These are phyloP conservation scores for Phytophthora hibernalis DNA, from an alignment of 352 stramenopile genomes.

Conservation along the genomic window DNA sequence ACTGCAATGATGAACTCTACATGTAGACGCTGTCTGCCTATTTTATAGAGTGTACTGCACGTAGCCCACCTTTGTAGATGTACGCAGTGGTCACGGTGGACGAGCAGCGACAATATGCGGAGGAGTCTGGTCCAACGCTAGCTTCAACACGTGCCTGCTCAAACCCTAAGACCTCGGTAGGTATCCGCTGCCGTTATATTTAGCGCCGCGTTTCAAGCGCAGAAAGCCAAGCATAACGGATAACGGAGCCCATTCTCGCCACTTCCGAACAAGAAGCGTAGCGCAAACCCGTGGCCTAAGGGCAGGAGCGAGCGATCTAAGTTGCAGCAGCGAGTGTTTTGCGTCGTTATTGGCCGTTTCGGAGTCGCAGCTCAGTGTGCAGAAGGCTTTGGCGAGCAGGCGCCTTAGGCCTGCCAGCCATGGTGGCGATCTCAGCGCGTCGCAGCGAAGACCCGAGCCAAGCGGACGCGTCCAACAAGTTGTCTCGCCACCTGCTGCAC, in stretches of 20 bases:
- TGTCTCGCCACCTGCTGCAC: conserved; percentile 36
- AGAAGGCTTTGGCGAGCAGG: conserved; percentile 26
- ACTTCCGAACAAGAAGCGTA: conserved; percentile 40
- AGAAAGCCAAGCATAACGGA: conserved; percentile 17
- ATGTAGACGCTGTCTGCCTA: too few relatives aligned
- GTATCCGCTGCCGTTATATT: conserved; percentile 23
- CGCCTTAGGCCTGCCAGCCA: conserved; percentile 24
- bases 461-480: conserved; percentile 18
- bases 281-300: conserved; percentile 16
- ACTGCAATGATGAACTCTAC: not conserved
- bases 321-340: conserved; percentile 12
- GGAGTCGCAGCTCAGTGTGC: conserved; percentile 10
- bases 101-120: not conserved
- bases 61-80: not conserved
- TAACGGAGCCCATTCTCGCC: too few relatives aligned
- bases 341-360: conserved; percentile 30
- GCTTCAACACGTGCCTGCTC: conserved; percentile 30
- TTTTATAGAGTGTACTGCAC: not conserved
- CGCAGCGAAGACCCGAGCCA: conserved; percentile 29
- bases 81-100: not conserved
- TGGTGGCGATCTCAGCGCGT: conserved; percentile 35
- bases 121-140: conserved; percentile 27
- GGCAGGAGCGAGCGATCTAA: conserved; percentile 17
- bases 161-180: conserved; percentile 2
- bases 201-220: conserved; percentile 15